phyloP scores from a whole-genome alignment of 352 stramenopile species.

The Pythium sukuiense region DNA sequence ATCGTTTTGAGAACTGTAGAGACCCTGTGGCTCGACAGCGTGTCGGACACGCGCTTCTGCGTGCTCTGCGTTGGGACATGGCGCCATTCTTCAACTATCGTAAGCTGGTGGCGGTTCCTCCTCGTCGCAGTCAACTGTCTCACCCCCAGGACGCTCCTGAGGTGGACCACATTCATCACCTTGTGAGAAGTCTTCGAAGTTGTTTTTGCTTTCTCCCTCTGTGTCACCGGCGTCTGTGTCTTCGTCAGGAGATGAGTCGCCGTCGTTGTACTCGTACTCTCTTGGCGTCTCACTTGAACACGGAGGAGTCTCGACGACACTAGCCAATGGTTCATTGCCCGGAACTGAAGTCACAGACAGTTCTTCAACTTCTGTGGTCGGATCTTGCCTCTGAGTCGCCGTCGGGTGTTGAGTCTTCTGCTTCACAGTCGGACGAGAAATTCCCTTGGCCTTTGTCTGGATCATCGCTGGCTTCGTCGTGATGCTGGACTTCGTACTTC shows the following conservation, averaged over 20 bases:
- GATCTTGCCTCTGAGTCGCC: background rate
- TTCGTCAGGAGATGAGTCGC: conserved; percentile 1
- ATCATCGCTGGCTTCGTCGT: background rate
- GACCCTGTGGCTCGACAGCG: too few relatives aligned
- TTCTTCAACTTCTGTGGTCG: background rate
- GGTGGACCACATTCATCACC: conserved; percentile 5
- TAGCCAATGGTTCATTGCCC: background rate
- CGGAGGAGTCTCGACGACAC: background rate
- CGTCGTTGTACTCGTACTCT: conserved; percentile 5
- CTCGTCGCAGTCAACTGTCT: conserved; percentile 24
- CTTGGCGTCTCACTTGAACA: background rate
- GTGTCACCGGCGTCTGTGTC: conserved; percentile 4
- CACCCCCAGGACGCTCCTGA: conserved; percentile 9
- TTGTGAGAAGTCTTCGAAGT: background rate
- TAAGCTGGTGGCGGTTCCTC: conserved; percentile 21
- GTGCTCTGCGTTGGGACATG: conserved; percentile 9
- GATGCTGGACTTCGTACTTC: background rate
- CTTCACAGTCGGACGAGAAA: too few relatives aligned
- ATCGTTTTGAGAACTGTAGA: conserved; percentile 6
- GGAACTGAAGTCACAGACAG: background rate
- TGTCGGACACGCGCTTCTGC: background rate
- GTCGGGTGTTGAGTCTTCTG: too few relatives aligned
- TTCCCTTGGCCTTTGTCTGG: too few relatives aligned
- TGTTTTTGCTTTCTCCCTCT: background rate
- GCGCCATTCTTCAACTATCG: conserved; percentile 6